Evolutionary conservation across 352 stramenopile genomes (phyloP).

Genomic region (Lagenidium sp.): DNA sequence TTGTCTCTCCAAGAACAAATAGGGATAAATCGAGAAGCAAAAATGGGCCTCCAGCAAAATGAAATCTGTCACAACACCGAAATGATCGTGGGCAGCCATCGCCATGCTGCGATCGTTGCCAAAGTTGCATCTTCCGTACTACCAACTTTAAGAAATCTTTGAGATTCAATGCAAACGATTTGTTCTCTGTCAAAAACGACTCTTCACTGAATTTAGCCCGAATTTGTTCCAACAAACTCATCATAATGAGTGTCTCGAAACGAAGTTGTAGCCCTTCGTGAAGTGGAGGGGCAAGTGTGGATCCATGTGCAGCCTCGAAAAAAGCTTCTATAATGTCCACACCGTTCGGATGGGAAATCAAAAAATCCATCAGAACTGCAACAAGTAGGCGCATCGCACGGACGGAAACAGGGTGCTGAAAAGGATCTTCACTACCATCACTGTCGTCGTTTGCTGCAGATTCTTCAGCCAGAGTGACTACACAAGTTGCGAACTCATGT

Average conservation of each 20-base stretch:
- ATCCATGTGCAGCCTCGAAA: conserved; percentile 29
- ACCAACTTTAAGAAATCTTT: conserved; percentile 47
- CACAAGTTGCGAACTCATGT: conserved; percentile 26
- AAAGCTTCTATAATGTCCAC: conserved; percentile 37
- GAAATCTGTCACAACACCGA: conserved; percentile 35
- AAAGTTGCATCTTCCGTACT: conserved; percentile 53
- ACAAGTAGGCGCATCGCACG: conserved; percentile 36
- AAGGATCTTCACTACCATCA: conserved; percentile 45
- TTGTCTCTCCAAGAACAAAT: conserved; percentile 43
- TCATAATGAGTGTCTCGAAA: conserved; percentile 45
- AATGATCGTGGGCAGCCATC: conserved; percentile 40
- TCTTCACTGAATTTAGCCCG: conserved; percentile 33
- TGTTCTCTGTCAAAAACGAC: conserved; percentile 32
- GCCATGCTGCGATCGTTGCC: conserved; percentile 56
- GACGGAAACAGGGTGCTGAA: conserved; percentile 33
- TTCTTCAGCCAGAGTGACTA: conserved; percentile 30
- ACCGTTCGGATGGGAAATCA: conserved; percentile 38
- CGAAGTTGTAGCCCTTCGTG: conserved; percentile 34
- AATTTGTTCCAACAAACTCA: conserved; percentile 43
- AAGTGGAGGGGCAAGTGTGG: conserved; percentile 25
- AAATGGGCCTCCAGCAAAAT: conserved; percentile 44
- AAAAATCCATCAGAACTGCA: conserved; percentile 34
- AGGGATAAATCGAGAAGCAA: conserved; percentile 47
- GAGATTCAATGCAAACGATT: conserved; percentile 41
- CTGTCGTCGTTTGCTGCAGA: conserved; percentile 20